Base-by-base conservation (phyloP, 495 filamentous ascomycete species). In the Bathelium albidoporum region DNA sequence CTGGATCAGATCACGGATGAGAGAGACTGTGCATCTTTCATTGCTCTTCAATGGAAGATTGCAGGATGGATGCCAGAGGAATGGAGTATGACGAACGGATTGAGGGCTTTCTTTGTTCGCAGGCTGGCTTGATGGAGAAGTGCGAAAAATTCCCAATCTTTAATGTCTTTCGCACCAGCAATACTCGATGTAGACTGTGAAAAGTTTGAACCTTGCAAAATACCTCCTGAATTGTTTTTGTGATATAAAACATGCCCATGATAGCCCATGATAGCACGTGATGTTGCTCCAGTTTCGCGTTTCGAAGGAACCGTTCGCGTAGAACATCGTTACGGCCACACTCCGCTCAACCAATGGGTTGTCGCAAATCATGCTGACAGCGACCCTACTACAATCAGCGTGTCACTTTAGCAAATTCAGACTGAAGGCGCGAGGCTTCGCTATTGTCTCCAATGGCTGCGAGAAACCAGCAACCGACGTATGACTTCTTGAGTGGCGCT, bases 401-500 rank as follows among this genome's bases (percentile, higher is more conserved):
- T 16, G 49, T 29, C 4, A 2, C 7, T 24, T 9, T 55, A 28
- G 5, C 22, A 20, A 55, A 16, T 16, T 22, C 44, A 49, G 12
- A 10, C 5, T 24, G 16, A 5, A 20, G 29, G 22, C 24, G 49
- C 49, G 7, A 55, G 29, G 20, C 10, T 7, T 26, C 16, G 2
- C 24, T 10, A 28, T 16, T 29, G 16, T n/a, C 49, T n/a, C 9
- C 7, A 11, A 64, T 64, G 62, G 53, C 62, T 26, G 14, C 58
- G 10, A 63, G 75, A 16, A 77, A 73, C 28, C 81, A 76, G 1
- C 85, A 86, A 61, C 83, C 86, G 1, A 79, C 80, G 1, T 87
- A 83, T 64, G 85, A 87, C 69, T 77, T 88, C 68, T 68, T 86
- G 14, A 81, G 81, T 34, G 85, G 85, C 53, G 76, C 61, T 28